phyloP scores from a whole-genome alignment of 1,139 yeast genomes.

The Debaryomycetaceae sp. region DNA sequence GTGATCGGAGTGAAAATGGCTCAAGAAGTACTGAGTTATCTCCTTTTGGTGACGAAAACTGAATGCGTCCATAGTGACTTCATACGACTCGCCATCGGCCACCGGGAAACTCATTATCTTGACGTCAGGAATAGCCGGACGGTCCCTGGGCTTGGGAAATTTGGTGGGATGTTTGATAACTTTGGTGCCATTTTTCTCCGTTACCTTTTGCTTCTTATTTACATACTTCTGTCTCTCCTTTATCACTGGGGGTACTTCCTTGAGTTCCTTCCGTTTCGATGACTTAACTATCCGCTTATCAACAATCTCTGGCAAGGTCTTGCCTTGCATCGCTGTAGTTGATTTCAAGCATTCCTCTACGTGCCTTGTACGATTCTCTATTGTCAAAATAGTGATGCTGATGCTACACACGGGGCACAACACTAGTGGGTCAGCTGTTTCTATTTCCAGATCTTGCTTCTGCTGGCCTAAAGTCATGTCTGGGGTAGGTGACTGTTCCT shows the following conservation, averaged over 20 bases:
- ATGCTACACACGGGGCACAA: constrained; percentile 50
- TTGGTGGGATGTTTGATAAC: constrained; percentile 21
- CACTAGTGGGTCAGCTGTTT: constrained; percentile 2
- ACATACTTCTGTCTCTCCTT: constrained; percentile 6
- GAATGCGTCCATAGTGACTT: constrained; percentile 68
- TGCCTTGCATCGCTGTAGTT: constrained; percentile 6
- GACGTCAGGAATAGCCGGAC: constrained; percentile 51
- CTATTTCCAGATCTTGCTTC: constrained; percentile 1
- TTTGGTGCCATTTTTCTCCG: constrained; percentile 6
- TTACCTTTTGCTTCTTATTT: constrained; percentile 16
- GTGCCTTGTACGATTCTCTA: constrained; percentile 51
- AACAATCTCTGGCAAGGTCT: not conserved
- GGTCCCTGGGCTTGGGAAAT: constrained; percentile 16
- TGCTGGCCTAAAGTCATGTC: not conserved
- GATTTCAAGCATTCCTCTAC: constrained; percentile 49
- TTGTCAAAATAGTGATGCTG: constrained; percentile 27
- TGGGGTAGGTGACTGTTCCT: too few relatives aligned
- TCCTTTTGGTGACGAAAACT: constrained; percentile 46
- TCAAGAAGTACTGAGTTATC: constrained; percentile 53
- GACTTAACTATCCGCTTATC: not conserved
- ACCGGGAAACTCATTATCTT: constrained; percentile 49
- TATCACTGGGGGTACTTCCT: constrained; percentile 1
- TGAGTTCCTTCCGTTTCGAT: constrained; percentile 4
- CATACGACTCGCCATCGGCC: constrained; percentile 14
- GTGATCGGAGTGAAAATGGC: constrained; percentile 93